These are phyloP conservation scores for Paraphysoderma sedebokerense DNA, from an alignment of 371 early-diverging fungal genomes.

Conservation along the genomic window DNA sequence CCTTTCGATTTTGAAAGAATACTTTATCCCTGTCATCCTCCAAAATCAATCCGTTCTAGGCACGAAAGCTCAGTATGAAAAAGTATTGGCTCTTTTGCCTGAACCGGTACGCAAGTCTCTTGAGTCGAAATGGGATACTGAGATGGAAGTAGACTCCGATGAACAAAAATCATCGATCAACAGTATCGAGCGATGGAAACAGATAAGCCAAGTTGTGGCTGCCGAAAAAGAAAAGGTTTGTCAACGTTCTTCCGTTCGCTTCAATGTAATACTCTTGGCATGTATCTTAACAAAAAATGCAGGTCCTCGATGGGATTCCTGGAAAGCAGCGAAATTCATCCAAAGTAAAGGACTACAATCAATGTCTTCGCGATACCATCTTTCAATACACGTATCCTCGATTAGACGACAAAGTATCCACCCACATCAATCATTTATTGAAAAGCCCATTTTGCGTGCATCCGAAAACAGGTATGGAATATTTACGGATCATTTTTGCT, in stretches of 20 bases:
- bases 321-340: neutral
- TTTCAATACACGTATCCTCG: slow-evolving; percentile 83
- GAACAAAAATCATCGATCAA: too few relatives aligned
- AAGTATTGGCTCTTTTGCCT: slow-evolving; percentile 50
- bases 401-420: slow-evolving; percentile 90
- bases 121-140: too few relatives aligned
- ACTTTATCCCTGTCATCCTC: slow-evolving; percentile 49
- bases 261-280: too few relatives aligned
- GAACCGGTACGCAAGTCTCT: too few relatives aligned
- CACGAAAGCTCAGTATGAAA: slow-evolving; percentile 40
- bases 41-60: slow-evolving; percentile 50
- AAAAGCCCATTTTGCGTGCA: slow-evolving; percentile 99
- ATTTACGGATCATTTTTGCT: neutral
- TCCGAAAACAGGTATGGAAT: slow-evolving; percentile 71
- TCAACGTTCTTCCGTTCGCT: too few relatives aligned
- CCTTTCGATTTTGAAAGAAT: slow-evolving; percentile 29
- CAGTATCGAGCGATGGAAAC: too few relatives aligned
- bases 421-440: slow-evolving; percentile 85
- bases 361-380: slow-evolving; percentile 53
- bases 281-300: slow-evolving; percentile 13
- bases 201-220: too few relatives aligned
- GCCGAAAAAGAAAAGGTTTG: too few relatives aligned
- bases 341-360: too few relatives aligned
- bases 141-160: too few relatives aligned
- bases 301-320: too few relatives aligned